phyloP scores from a whole-genome alignment of 2,329 filamentous ascomycete species.

The Pseudogymnoascus sp. region DNA sequence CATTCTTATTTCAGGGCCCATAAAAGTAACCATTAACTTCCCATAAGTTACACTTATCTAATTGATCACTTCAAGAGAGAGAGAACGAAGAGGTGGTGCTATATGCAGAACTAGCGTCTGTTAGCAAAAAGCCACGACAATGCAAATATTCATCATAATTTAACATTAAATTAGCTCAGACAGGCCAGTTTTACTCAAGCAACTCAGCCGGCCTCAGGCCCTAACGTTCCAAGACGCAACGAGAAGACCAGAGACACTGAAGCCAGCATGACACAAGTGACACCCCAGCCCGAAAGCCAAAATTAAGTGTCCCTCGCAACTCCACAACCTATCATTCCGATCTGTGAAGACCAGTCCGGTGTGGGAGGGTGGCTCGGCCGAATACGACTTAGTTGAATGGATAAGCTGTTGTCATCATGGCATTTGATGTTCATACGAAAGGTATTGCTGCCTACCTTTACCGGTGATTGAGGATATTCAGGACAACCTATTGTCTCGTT shows the following conservation, averaged over 20 bases:
- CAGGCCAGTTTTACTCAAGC: conserved; percentile 64
- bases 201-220: conserved; percentile 48
- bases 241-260: conserved; percentile 42
- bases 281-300: conserved; percentile 21
- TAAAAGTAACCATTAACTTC: no score
- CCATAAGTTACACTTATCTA: background rate
- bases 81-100: background rate
- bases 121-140: background rate
- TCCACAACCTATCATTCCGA: conserved; percentile 68
- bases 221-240: conserved; percentile 51
- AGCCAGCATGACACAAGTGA: conserved; percentile 49
- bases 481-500: background rate
- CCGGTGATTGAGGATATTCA: background rate
- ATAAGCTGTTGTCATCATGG: conserved; percentile 61
- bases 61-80: background rate
- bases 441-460: conserved; percentile 18
- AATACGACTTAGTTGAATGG: conserved; percentile 64
- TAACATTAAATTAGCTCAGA: conserved; percentile 40
- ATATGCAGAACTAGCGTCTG: background rate
- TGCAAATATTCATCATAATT: background rate
- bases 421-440: conserved; percentile 14
- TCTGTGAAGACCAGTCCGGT: conserved; percentile 48
- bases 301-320: conserved; percentile 37
- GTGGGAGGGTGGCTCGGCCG: conserved; percentile 65
- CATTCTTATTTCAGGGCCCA: background rate